phyloP scores from a whole-genome alignment of 2,329 filamentous ascomycete species.

The Zasmidium angulare region DNA sequence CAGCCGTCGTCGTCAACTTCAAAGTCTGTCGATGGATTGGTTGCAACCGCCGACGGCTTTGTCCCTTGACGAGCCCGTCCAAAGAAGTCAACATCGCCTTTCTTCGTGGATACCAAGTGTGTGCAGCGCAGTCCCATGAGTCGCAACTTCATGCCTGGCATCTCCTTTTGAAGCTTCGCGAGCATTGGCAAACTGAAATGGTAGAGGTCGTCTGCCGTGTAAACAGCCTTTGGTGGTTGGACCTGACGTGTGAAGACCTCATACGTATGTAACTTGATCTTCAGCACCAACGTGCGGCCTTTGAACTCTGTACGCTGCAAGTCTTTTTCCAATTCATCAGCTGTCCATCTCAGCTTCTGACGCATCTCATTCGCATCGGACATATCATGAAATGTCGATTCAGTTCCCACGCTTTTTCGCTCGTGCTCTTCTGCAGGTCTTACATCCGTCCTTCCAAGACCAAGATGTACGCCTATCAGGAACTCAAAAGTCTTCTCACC shows the following conservation, averaged over 20 bases:
- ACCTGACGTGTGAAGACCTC: conserved; percentile 85
- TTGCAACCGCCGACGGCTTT: background rate
- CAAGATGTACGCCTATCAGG: conserved; percentile 78
- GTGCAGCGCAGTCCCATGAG: conserved; percentile 89
- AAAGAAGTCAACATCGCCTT: conserved; percentile 77
- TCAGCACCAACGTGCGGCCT: conserved; percentile 85
- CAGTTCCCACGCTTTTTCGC: conserved; percentile 89
- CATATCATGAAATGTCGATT: conserved; percentile 85
- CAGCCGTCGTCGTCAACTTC: conserved; percentile 54
- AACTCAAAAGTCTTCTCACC: conserved; percentile 91
- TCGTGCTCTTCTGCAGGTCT: conserved; percentile 87
- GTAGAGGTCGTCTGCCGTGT: conserved; percentile 77
- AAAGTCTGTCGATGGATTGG: conserved; percentile 30
- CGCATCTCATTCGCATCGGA: conserved; percentile 66
- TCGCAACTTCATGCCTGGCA: conserved; percentile 73
- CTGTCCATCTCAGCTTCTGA: conserved; percentile 75
- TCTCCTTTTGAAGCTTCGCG: conserved; percentile 77
- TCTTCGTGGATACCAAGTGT: conserved; percentile 82
- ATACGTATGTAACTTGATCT: conserved; percentile 91
- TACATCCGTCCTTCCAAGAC: conserved; percentile 73
- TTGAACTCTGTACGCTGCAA: conserved; percentile 77
- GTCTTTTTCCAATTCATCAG: conserved; percentile 84
- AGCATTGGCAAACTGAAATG: conserved; percentile 79
- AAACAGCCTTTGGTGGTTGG: conserved; percentile 70
- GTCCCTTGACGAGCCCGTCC: conserved; percentile 45